phyloP scores from a whole-genome alignment of 768 basidiomycete genomes.

The Pleurotus giganteus region DNA sequence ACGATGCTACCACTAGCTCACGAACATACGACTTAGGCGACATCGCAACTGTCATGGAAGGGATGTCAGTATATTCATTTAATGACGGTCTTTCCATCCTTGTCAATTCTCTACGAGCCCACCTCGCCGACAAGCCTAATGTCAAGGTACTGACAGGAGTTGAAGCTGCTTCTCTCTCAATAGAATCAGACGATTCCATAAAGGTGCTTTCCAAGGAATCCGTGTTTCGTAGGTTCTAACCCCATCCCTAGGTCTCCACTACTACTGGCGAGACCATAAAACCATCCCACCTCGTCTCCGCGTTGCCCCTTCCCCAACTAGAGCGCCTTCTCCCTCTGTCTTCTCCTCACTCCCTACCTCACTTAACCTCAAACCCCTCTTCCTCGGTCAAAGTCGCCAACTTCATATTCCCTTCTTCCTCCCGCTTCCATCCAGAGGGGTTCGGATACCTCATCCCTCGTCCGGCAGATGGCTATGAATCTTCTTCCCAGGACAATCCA shows the following conservation, averaged over 20 bases:
- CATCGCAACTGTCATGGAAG: conserved; percentile 44
- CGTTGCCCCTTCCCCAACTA: conserved; percentile 65
- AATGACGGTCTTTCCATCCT: conserved; percentile 72
- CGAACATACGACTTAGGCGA: conserved; percentile 49
- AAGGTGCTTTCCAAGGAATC: conserved; percentile 39
- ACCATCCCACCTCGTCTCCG: conserved; percentile 73
- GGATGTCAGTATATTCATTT: conserved; percentile 81
- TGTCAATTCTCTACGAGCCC: conserved; percentile 48
- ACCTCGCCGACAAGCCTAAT: conserved; percentile 47
- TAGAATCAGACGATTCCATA: conserved; percentile 32
- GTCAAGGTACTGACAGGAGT: conserved; percentile 55
- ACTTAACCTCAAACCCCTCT: conserved; percentile 65
- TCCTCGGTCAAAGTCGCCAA: conserved; percentile 89
- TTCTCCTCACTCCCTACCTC: conserved; percentile 41
- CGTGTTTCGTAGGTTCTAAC: conserved; percentile 5
- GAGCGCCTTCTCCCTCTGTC: conserved; percentile 37
- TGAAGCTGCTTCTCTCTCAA: conserved; percentile 32
- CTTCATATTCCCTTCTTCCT: conserved; percentile 68
- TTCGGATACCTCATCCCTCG: conserved; percentile 96
- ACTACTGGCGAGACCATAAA: conserved; percentile 29
- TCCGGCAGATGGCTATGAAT: conserved; percentile 52
- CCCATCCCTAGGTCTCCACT: conserved; percentile 26
- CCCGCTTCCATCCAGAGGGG: conserved; percentile 71
- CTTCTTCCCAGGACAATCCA: conserved; percentile 21
- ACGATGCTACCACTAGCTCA: neutral